phyloP scores from a whole-genome alignment of 345 rosid genomes.

The Punica granatum region DNA sequence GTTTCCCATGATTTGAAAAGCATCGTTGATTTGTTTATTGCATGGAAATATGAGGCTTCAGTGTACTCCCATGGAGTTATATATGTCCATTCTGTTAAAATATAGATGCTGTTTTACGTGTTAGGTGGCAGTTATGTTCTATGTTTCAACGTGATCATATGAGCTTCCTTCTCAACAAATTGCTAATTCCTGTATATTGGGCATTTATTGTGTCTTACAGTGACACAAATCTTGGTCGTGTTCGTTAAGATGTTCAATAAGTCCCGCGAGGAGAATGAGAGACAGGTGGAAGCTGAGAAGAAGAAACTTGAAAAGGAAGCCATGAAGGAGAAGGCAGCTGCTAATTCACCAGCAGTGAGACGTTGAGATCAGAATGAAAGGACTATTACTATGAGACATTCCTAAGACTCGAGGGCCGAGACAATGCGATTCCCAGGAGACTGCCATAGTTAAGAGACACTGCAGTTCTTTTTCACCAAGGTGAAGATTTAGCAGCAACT shows the following conservation, averaged over 20 bases:
- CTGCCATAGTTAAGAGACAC: no score
- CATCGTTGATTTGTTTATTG: no score
- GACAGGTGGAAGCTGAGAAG: constrained; percentile 75
- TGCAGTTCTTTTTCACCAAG: no score
- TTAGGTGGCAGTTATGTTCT: neutral
- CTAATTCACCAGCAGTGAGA: constrained; percentile 27
- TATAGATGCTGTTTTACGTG: neutral
- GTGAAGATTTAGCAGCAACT: no score
- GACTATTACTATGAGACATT: neutral
- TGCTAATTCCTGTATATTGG: no score
- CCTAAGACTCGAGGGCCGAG: no score
- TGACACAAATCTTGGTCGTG: constrained; percentile 70
- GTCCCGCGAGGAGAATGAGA: constrained; percentile 76
- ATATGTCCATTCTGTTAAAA: no score
- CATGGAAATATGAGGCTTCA: no score
- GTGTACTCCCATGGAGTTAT: no score
- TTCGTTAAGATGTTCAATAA: constrained; percentile 81
- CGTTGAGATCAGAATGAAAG: neutral
- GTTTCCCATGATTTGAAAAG: no score
- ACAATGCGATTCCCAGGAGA: no score
- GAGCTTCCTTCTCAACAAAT: neutral
- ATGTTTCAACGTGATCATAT: neutral
- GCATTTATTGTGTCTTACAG: constrained; percentile 32
- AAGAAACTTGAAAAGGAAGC: constrained; percentile 91
- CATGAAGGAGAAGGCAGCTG: constrained; percentile 48